Base-by-base conservation (phyloP, 1,284 basidiomycete species). In the Singerocomus inundabilis region DNA sequence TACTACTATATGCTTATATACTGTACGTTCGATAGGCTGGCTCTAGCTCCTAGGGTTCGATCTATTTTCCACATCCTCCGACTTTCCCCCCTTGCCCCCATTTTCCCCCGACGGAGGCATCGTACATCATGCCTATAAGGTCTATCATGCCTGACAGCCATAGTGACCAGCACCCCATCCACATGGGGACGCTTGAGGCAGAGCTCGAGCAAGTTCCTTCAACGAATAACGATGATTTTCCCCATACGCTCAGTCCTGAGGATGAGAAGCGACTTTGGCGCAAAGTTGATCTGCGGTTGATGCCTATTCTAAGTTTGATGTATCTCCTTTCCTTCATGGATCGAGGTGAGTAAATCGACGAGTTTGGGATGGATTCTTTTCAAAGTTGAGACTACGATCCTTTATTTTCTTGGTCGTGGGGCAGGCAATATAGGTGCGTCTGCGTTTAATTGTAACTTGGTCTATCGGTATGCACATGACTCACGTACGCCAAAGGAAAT, bases 251-350 rank as follows among this genome's bases (percentile, higher is more conserved):
- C 34, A 55, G 47, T 3, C 40, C 41, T 1, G 78, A 77, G 53
- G 68, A 85, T 54, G 81, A 85, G 66, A 71, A 66, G 52, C 74
- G 64, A 49, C 63, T 88, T 38, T 88, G 82, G 73, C 70, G 78
- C 53, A 88, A 86, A 68, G 72, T 88, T 21, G 85, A 88, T 56
- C 21, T 74, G 30, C 70, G 80, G 48, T 70, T 86, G 33, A 78
- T 86, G 77, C 84, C 85, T 0, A 85, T 86, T 30, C 64, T 86
- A 16, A 73, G 78, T 16, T 54, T 82, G 39, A 81, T 87, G 77
- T 85, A 85, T 57, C 68, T 87, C 25, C 66, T 81, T 35, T 80
- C 81, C 3, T 86, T 84, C 64, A 68, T 86, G 67, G 84, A 87
- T 57, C 67, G 83, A 73, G 80, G n/a, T n/a, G n/a, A n/a, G 84